Base-by-base conservation (phyloP, 495 filamentous ascomycete species). In the Choiromyces venosus region DNA sequence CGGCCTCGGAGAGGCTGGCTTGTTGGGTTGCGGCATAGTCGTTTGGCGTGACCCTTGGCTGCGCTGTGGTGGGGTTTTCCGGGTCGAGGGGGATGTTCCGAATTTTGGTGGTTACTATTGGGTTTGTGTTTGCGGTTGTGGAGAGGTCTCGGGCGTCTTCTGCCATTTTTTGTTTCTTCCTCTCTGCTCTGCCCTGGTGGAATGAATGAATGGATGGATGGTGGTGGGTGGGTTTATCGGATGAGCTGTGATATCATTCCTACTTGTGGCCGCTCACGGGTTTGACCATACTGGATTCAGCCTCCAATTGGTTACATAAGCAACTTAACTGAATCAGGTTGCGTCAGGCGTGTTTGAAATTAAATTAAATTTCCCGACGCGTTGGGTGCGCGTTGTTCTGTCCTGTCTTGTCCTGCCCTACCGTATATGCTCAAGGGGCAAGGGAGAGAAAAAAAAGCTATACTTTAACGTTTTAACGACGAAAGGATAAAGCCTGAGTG, bases 1-100 rank as follows among this genome's bases (percentile, higher is more conserved):
- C 81, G 0, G 88, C 92, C 21, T 93, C 90, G 12, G 84, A 83
- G 61, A 96, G 76, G 19, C 86, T 84, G 5, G 85, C 71, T 1
- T 69, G 25, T 18, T 70, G 76, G 73, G 46, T 42, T 33, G 67
- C 64, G 35, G 71, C 66, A 35, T 75, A 78, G 14, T 80, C 73
- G 61, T 80, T 80, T 56, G 78, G 69, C 29, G 72, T 29, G 38
- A 9, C n/a, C 9, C 75, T 42, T 33, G 66, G 36, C 12, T 65
- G 14, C 4, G n/a, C n/a, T n/a, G n/a, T n/a, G n/a, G 67, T 25
- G 12, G 74, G 37, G 12, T 37, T 69, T 36, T 14, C 36, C 14
- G 67, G 36, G 69, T 74, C 33, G 72, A n/a, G 19, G 75, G 56
- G 42, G 74, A 8, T 65, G 46, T 69, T 61, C 67, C 56, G 52